Conservation (phyloP, 169 alveolate genomes). For the Plasmodium blacklocki region DNA sequence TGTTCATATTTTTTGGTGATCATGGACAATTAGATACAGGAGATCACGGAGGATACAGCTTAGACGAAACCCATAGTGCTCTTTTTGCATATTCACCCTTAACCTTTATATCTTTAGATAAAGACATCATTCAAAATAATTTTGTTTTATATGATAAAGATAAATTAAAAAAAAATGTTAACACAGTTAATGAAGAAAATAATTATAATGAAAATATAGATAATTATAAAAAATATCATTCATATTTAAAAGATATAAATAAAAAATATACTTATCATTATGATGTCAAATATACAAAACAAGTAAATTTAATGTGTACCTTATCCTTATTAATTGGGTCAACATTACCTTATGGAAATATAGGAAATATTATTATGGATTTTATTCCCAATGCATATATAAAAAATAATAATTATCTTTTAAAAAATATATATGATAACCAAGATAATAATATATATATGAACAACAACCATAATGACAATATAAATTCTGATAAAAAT, state of each 20-base stretch:
- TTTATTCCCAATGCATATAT: constrained; percentile 32
- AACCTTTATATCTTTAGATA: constrained; percentile 22
- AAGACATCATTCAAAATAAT: constrained; percentile 10
- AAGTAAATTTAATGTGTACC: constrained; percentile 59
- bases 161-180: not conserved
- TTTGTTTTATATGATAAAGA: constrained; percentile 66
- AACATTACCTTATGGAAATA: constrained; percentile 59
- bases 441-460: not conserved
- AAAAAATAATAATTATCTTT: not conserved
- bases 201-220: not conserved
- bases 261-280: constrained; percentile 31
- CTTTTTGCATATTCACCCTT: constrained; percentile 43
- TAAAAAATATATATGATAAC: constrained; percentile 2
- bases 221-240: constrained; percentile 51
- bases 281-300: constrained; percentile 52
- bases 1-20: constrained; percentile 80
- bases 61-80: constrained; percentile 54
- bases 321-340: constrained; percentile 63
- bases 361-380: constrained; percentile 66
- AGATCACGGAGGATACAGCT: constrained; percentile 80
- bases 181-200: not conserved
- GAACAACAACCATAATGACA: not conserved
- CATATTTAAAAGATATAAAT: constrained; percentile 19
- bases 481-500: not conserved
- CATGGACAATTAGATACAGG: constrained; percentile 84